phyloP scores from a whole-genome alignment of 129 eudicot genomes.

The Calendula officinalis region DNA sequence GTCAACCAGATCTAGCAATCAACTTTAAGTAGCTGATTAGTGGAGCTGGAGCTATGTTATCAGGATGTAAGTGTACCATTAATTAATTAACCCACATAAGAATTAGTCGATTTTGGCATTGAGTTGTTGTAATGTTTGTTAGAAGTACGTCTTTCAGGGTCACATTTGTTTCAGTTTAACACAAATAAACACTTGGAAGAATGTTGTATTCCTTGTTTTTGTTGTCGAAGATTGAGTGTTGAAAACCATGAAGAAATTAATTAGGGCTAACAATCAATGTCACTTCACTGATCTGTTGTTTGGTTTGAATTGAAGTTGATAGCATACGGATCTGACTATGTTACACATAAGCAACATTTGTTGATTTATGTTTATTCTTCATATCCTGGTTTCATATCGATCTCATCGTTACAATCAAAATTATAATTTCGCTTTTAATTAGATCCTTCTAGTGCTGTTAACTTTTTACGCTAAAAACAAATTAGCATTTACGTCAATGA shows the following conservation, averaged over 20 bases:
- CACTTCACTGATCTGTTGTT: background rate
- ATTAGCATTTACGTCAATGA: background rate
- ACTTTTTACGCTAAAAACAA: background rate
- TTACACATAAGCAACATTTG: constrained; percentile 1
- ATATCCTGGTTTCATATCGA: background rate
- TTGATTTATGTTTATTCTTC: background rate
- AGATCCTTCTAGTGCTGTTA: background rate
- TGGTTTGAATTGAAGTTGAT: constrained; percentile 1
- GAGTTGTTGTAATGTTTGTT: constrained; percentile 8
- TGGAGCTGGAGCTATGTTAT: constrained; percentile 8
- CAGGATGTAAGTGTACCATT: constrained; percentile 24
- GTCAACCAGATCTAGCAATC: constrained; percentile 5
- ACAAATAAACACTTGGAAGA: background rate
- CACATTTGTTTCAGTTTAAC: background rate
- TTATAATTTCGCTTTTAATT: background rate
- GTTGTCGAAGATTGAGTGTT: constrained; percentile 7
- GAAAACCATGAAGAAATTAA: background rate
- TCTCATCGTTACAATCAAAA: no score
- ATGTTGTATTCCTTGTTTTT: background rate
- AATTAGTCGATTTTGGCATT: constrained; percentile 5
- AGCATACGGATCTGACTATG: background rate
- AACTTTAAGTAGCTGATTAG: constrained; percentile 3
- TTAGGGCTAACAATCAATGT: background rate
- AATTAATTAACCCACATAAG: constrained; percentile 6
- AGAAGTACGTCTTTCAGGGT: background rate